Conservation (phyloP, 192 early-diverging fungal species). For the Backusella morwellensis region DNA sequence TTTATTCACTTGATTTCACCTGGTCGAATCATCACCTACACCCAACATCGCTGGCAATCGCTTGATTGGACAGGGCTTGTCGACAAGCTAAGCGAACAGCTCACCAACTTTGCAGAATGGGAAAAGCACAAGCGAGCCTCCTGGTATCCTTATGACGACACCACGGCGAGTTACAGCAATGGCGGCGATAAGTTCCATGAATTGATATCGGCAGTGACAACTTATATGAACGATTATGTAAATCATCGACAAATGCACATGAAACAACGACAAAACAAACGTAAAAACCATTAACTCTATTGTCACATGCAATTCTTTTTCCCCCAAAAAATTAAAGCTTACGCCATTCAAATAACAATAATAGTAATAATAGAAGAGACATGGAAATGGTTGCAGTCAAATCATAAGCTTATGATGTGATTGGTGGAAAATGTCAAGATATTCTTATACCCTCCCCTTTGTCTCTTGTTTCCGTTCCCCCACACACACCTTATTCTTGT, state of each 20-base stretch:
- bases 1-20: conserved; percentile 12
- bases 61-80: conserved; percentile 19
- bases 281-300: neutral
- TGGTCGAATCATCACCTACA: neutral
- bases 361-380: neutral
- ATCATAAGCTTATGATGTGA: neutral
- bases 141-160: conserved; percentile 17
- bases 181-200: conserved; percentile 21
- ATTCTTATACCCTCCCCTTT: neutral
- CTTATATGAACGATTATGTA: conserved; percentile 21
- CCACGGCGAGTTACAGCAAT: neutral
- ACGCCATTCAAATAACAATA: neutral
- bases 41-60: conserved; percentile 5
- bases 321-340: neutral
- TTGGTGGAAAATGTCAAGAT: neutral
- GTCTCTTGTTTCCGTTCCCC: neutral
- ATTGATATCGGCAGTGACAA: conserved; percentile 12
- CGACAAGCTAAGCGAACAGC: conserved; percentile 21
- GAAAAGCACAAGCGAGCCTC: conserved; percentile 27
- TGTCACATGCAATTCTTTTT: neutral
- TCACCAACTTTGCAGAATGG: conserved; percentile 29
- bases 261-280: conserved; percentile 2
- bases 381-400: neutral
- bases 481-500: neutral
- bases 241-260: conserved; percentile 8